A percentile compares a stretch with the other conserved stretches of the same genome.
These are phyloP conservation scores for Colletotrichum higginsianum DNA, from an alignment of 2,329 filamentous ascomycete species.

Conservation along the genomic window DNA sequence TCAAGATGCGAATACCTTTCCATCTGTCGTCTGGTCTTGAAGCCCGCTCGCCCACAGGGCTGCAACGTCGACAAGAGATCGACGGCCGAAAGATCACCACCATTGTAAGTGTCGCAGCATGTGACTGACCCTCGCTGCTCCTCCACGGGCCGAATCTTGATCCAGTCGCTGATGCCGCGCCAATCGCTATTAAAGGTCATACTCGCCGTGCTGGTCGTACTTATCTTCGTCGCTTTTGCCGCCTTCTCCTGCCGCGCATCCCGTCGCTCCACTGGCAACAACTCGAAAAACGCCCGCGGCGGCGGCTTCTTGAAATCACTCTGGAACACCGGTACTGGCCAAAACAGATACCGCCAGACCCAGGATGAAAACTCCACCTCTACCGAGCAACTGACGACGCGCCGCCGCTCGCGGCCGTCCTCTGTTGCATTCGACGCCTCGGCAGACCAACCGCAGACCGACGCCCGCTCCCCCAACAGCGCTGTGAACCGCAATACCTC, in stretches of 20 bases:
- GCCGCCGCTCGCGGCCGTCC: conserved; percentile 23
- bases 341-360: conserved; percentile 50
- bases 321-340: conserved; percentile 23
- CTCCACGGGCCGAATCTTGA: neutral
- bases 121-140: neutral
- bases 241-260: conserved; percentile 45
- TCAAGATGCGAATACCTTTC: conserved; percentile 36
- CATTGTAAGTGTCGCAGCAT: conserved; percentile 33
- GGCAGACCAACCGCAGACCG: conserved; percentile 43
- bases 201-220: conserved; percentile 45
- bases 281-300: neutral
- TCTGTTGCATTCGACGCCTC: conserved; percentile 39
- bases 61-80: conserved; percentile 23
- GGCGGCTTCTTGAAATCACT: conserved; percentile 38
- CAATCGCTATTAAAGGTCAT: conserved; percentile 44
- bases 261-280: conserved; percentile 54
- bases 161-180: conserved; percentile 19
- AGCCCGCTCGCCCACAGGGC: neutral
- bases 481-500: conserved; percentile 86
- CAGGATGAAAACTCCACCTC: conserved; percentile 48
- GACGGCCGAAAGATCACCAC: conserved; percentile 37
- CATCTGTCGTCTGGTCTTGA: neutral
- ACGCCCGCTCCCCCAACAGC: conserved; percentile 46
- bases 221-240: conserved; percentile 45
- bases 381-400: conserved; percentile 20